phyloP scores from a whole-genome alignment of 176 grass and related monocot genomes.

The Echinochloa phyllopogon region DNA sequence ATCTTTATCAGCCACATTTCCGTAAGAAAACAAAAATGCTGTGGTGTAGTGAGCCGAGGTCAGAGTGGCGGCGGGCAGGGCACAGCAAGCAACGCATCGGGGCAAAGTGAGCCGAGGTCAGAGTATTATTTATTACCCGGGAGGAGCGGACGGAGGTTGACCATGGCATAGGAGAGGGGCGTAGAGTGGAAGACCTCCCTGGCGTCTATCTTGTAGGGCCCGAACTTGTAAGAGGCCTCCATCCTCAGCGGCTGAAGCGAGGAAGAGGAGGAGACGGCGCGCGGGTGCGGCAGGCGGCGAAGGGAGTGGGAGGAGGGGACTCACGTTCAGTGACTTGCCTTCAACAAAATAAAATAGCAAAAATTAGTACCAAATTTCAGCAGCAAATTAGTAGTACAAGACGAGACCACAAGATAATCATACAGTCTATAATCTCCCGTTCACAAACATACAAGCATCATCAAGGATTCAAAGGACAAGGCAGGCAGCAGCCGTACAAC shows the following conservation, averaged over 20 bases:
- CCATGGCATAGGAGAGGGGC: constrained; percentile 81
- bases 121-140: constrained; percentile 50
- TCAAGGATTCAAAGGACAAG: no score
- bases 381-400: no score
- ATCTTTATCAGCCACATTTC: background rate
- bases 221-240: constrained; percentile 62
- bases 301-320: constrained; percentile 11
- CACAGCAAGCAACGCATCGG: background rate
- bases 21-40: background rate
- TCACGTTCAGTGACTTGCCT: no score
- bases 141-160: constrained; percentile 82
- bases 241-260: background rate
- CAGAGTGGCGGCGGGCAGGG: background rate
- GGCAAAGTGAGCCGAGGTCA: background rate
- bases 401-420: no score
- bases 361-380: no score
- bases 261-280: background rate
- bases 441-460: no score
- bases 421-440: no score
- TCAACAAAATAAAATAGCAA: no score
- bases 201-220: constrained; percentile 76
- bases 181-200: constrained; percentile 85
- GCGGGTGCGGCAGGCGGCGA: background rate
- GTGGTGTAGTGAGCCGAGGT: background rate
- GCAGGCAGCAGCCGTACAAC: no score